These are phyloP conservation scores for Phytophthora sojae DNA, from an alignment of 352 stramenopile genomes.

Conservation along the genomic window DNA sequence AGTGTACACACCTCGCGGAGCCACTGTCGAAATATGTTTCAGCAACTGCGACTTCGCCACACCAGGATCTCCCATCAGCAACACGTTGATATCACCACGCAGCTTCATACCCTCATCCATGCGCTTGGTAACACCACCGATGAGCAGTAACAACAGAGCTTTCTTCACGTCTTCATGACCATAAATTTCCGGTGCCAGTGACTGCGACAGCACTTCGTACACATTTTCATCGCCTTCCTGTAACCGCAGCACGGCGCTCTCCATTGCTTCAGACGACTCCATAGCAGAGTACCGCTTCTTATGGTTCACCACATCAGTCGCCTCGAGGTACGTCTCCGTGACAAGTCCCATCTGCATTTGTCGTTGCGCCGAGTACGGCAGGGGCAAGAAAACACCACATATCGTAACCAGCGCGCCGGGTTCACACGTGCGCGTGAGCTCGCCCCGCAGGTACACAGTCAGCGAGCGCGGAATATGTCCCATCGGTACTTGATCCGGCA, in stretches of 20 bases:
- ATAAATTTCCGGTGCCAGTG: conserved; percentile 99
- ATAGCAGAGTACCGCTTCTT: conserved; percentile 98
- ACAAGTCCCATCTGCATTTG: conserved; percentile 98
- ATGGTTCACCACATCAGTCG: conserved; percentile 95
- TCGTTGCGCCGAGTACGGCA: conserved; percentile 92
- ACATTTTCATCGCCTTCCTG: conserved; percentile 77
- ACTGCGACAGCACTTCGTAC: conserved; percentile 95
- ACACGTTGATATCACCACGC: conserved; percentile 99
- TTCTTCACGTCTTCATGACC: conserved; percentile 99
- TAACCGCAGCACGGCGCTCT: conserved; percentile 73
- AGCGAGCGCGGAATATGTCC: conserved; percentile 97
- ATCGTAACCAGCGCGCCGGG: conserved; percentile 98
- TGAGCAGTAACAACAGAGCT: conserved; percentile 97
- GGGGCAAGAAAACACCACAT: conserved; percentile 96
- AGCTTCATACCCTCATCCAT: conserved; percentile 96
- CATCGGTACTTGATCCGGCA: conserved; percentile 96
- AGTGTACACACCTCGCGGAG: conserved; percentile 98
- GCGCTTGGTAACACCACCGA: conserved; percentile 92
- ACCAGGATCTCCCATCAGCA: conserved; percentile 98
- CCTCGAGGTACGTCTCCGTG: conserved; percentile 98
- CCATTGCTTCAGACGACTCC: conserved; percentile 87
- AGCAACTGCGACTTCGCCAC: conserved; percentile 99
- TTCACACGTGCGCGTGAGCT: conserved; percentile 94
- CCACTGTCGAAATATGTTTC: conserved; percentile 98
- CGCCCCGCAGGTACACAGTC: conserved; percentile 92